phyloP scores from a whole-genome alignment of 1,284 basidiomycete genomes.

The Termitomyces sp. region DNA sequence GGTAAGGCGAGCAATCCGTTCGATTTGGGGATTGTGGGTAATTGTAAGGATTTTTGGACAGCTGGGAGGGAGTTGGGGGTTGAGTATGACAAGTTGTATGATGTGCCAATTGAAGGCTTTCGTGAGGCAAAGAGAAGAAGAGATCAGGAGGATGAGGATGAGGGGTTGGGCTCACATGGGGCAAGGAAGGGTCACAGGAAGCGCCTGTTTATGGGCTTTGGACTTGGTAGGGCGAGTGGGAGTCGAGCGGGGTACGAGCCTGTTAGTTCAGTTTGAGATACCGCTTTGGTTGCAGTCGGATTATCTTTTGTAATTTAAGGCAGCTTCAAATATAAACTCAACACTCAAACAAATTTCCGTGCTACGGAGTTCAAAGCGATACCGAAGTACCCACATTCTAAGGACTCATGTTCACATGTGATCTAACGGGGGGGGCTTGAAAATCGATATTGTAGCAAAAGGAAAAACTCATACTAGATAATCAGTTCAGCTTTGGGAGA shows the following conservation, averaged over 20 bases:
- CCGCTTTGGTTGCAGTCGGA: not conserved
- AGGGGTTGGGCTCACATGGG: conserved; percentile 32
- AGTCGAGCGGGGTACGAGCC: conserved; percentile 56
- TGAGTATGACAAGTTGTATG: conserved; percentile 87
- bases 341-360: not conserved
- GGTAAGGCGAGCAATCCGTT: conserved; percentile 86
- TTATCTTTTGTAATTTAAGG: conserved; percentile 1
- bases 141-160: conserved; percentile 53
- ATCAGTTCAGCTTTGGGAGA: not conserved
- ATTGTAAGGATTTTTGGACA: conserved; percentile 97
- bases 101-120: conserved; percentile 83
- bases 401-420: not conserved
- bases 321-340: not conserved
- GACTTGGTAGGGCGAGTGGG: conserved; percentile 36
- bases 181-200: conserved; percentile 44
- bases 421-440: not conserved
- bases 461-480: not conserved
- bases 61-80: conserved; percentile 80
- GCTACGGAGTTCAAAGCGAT: not conserved
- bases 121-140: conserved; percentile 58
- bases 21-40: conserved; percentile 77
- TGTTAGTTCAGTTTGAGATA: conserved; percentile 45
- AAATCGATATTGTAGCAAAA: not conserved
- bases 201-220: conserved; percentile 47
- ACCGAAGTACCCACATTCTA: not conserved